Percentiles rank a stretch among this genome's conserved stretches.
Conservation (phyloP, 2,329 filamentous ascomycete species). For the Parafenestella ontariensis region DNA sequence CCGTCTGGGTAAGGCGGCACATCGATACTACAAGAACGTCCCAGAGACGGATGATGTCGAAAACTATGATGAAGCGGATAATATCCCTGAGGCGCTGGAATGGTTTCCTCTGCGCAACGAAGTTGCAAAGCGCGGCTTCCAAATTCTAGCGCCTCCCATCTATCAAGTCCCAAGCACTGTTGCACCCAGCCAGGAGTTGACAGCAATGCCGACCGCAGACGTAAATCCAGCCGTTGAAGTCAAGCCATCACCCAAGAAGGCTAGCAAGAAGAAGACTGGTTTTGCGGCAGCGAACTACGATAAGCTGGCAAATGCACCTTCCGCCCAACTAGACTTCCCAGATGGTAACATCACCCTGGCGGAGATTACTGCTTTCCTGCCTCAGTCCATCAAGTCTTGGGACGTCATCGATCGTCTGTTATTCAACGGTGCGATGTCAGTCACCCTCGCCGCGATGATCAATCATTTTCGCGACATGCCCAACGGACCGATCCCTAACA, state of each 20-base stretch:
- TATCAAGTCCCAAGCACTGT: constrained; percentile 3
- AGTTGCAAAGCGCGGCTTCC: constrained; percentile 1
- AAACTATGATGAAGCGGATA: constrained; percentile 5
- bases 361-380: constrained; percentile 34
- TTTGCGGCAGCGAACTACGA: constrained; percentile 4
- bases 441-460: constrained; percentile 20
- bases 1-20: constrained; percentile 11
- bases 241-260: neutral
- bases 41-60: constrained; percentile 1
- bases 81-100: constrained; percentile 9
- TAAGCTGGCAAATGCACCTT: constrained; percentile 25
- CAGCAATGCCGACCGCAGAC: neutral
- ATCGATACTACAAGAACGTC: neutral
- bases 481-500: constrained; percentile 11
- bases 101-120: constrained; percentile 14
- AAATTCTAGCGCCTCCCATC: constrained; percentile 3
- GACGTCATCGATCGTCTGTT: constrained; percentile 32
- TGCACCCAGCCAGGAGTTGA: neutral
- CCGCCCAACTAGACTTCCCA: constrained; percentile 23
- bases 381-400: constrained; percentile 28
- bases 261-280: neutral
- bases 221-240: neutral
- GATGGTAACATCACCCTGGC: constrained; percentile 32
- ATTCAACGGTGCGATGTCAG: constrained; percentile 24
- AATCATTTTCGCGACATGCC: constrained; percentile 24